Base-by-base conservation (phyloP, 2,329 filamentous ascomycete species). In the Aplosporella prunicola region DNA sequence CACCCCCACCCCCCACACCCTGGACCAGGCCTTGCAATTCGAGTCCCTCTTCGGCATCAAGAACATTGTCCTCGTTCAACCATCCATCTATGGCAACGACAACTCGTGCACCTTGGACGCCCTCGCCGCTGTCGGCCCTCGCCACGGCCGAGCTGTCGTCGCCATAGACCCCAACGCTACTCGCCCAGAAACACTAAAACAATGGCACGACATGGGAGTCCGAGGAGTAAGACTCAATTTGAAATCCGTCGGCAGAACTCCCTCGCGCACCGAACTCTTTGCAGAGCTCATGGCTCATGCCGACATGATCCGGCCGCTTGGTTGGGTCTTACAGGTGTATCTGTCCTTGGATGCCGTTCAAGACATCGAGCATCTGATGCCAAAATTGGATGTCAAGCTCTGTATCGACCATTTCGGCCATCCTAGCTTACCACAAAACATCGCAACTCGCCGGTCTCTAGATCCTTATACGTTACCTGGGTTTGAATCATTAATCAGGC, bases 361-460 rank as follows among this genome's bases (percentile, higher is more conserved):
- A 44, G 48, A 53, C 4, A 60, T 75, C 22, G 56, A 74, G 2
- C 63, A 69, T 1, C 16, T 17, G 9, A 31, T 35, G 2, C 27
- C 10, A 16, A 47, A 51, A 1, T 60, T 78, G 2, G 61, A 62
- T 3, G 63, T 76, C 13, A 67, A 65, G 30, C 53, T 77, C 24
- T 76, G 71, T 43, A 64, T 80, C 47, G 76, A 77, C 48, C 76
- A 80, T 47, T 71, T 78, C 43, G 75, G 72, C 5, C 61, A 64
- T 9, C 72, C 72, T 0, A 52, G 52, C 2, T 47, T 74, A 5
- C 45, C 35, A 11, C 13, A 16, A 5, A 6, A 6, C 5, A 31
- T 4, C 16, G 16, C 16, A 7, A 9, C n/a, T 15, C 51, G 64
- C 49, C 66, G 3, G 23, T n/a, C 18, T 8, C 43, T 32, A 10